These are phyloP conservation scores for Celoporthe dispersa DNA, from an alignment of 2,329 filamentous ascomycete genomes.

Conservation along the genomic window DNA sequence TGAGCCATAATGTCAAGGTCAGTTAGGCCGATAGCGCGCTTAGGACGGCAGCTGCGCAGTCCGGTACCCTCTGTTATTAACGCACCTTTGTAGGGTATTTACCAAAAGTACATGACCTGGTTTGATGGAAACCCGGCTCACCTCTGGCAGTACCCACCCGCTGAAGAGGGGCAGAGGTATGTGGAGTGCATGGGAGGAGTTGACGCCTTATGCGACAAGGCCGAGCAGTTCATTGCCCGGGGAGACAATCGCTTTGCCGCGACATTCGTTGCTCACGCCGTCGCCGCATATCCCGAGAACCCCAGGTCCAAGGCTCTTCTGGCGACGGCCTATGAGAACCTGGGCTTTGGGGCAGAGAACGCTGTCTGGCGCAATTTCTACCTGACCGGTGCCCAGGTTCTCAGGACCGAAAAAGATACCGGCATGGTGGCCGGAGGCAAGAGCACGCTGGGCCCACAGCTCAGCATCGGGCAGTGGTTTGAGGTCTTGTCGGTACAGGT, in stretches of 20 bases:
- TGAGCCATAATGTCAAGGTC: conserved; percentile 44
- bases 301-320: conserved; percentile 34
- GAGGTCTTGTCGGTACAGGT: conserved; percentile 15
- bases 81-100: conserved; percentile 35
- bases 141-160: conserved; percentile 43
- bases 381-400: conserved; percentile 38
- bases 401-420: conserved; percentile 27
- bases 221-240: conserved; percentile 35
- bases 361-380: conserved; percentile 47
- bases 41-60: not conserved
- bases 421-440: conserved; percentile 7
- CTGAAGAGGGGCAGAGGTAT: conserved; percentile 41
- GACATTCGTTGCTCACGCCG: conserved; percentile 42
- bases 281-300: conserved; percentile 37
- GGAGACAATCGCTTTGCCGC: conserved; percentile 45
- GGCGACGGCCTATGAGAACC: conserved; percentile 38
- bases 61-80: not conserved
- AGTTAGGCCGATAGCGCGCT: not conserved
- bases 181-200: conserved; percentile 44
- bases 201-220: conserved; percentile 38
- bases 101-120: conserved; percentile 39
- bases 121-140: conserved; percentile 37
- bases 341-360: conserved; percentile 45
- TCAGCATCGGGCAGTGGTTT: conserved; percentile 16
- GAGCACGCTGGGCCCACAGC: not conserved